A percentile compares a stretch with the other conserved stretches of the same genome.
These are phyloP conservation scores for Leccinum barrowsii DNA, from an alignment of 768 basidiomycete genomes.

Conservation along the genomic window DNA sequence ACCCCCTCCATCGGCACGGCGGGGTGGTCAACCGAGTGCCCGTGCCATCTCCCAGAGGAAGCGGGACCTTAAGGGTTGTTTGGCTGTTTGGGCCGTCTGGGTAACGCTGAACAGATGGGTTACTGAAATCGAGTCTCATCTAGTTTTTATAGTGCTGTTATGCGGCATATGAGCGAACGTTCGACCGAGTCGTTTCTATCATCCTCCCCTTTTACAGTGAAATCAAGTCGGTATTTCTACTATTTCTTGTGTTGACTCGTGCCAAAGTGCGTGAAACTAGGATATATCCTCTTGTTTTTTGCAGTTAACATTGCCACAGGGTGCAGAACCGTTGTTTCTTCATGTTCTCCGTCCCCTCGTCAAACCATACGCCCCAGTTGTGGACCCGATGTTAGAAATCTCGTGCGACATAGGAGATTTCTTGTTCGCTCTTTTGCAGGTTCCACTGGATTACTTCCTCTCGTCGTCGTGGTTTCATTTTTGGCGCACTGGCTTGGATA, in stretches of 20 bases:
- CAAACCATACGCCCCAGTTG: slow-evolving; percentile 64
- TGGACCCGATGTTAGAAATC: slow-evolving; percentile 65
- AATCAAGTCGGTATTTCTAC: slow-evolving; percentile 66
- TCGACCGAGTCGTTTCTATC: slow-evolving; percentile 62
- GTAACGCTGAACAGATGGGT: slow-evolving; percentile 39
- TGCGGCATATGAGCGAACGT: slow-evolving; percentile 59
- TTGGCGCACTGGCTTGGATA: slow-evolving; percentile 15
- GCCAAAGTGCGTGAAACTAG: slow-evolving; percentile 51
- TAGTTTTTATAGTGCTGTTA: slow-evolving; percentile 54
- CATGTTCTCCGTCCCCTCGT: slow-evolving; percentile 76
- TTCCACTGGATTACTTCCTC: slow-evolving; percentile 37
- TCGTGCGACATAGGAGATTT: slow-evolving; percentile 64
- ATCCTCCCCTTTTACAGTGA: slow-evolving; percentile 84
- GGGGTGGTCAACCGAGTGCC: slow-evolving; percentile 57
- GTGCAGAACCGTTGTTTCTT: slow-evolving; percentile 81
- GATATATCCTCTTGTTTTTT: neutral
- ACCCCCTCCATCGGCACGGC: slow-evolving; percentile 50
- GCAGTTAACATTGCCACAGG: slow-evolving; percentile 41
- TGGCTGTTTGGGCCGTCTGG: slow-evolving; percentile 86
- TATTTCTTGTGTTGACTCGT: slow-evolving; percentile 75
- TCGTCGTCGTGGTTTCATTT: slow-evolving; percentile 30
- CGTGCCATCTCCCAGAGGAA: slow-evolving; percentile 74
- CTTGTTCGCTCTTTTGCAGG: slow-evolving; percentile 38
- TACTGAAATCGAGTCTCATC: slow-evolving; percentile 9
- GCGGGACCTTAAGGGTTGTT: slow-evolving; percentile 79